Evolutionary conservation across 148 eudicot species (phyloP).

Genomic region (Rhododendron ferrugineum): DNA sequence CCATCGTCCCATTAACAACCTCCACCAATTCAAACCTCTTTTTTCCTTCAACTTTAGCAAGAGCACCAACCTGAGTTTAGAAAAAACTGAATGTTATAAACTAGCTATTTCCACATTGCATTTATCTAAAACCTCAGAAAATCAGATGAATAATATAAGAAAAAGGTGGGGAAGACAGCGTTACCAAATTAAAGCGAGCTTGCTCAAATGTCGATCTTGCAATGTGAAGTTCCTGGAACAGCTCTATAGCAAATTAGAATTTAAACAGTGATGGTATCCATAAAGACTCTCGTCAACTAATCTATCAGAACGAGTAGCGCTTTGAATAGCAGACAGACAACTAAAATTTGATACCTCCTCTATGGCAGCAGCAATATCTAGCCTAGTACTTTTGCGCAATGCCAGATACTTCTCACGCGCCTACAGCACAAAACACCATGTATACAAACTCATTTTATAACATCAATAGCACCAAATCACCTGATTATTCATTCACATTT

Average conservation of each 20-base stretch:
- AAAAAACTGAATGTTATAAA: slow-evolving; percentile 7
- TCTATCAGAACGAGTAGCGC: neutral
- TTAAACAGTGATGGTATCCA: slow-evolving; percentile 30
- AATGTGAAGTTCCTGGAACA: slow-evolving; percentile 81
- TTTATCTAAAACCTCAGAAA: neutral
- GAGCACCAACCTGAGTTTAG: slow-evolving; percentile 54
- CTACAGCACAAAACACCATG: slow-evolving; percentile 33
- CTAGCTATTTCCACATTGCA: slow-evolving; percentile 7
- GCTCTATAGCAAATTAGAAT: slow-evolving; percentile 66
- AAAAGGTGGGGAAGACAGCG: neutral
- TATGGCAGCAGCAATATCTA: slow-evolving; percentile 57
- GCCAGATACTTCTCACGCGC: slow-evolving; percentile 78
- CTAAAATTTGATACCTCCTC: slow-evolving; percentile 65
- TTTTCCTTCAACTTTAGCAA: slow-evolving; percentile 78
- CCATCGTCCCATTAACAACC: slow-evolving; percentile 79
- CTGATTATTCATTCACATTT: neutral
- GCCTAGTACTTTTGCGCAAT: slow-evolving; percentile 66
- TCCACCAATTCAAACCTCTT: slow-evolving; percentile 87
- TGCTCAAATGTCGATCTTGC: slow-evolving; percentile 81
- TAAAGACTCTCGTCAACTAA: slow-evolving; percentile 20
- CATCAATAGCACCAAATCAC: neutral
- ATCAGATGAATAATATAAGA: neutral
- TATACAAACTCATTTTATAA: neutral
- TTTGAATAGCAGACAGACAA: slow-evolving; percentile 10
- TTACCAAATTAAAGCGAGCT: slow-evolving; percentile 85